Base-by-base conservation (phyloP, 2,329 filamentous ascomycete species). In the Colletotrichum melonis region DNA sequence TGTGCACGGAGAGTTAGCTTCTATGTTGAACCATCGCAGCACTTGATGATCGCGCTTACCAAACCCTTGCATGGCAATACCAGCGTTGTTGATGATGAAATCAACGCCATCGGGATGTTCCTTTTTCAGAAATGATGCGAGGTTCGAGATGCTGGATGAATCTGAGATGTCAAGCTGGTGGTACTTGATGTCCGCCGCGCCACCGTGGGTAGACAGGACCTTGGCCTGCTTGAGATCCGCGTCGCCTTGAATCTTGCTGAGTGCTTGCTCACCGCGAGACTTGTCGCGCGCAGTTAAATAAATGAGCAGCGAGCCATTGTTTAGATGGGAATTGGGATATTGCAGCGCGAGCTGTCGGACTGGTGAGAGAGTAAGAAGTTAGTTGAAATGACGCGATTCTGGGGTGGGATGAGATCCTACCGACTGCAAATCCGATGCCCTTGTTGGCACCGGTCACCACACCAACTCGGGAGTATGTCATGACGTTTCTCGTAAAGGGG, bases 401-500 rank as follows among this genome's bases (percentile, higher is more conserved):
- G 54, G 28, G 19, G 16, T 65, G 14, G 16, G 49, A 14, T 3
- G 22, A 57, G 12, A 30, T 16, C 67, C 35, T 59, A 77, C 75
- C 73, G 8, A 76, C 73, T 3, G 74, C 72, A 42, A 69, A 72
- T 38, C 76, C 75, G 56, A 79, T 76, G 63, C 77, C 87, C 77
- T 88, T 89, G 79, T 89, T 89, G 19, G 86, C 87, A 63, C 88
- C 88, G 1, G 88, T 89, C 0, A 89, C 88, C 72, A 86, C 84
- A 63, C 86, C 88, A n/a, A 89, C 78, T 73, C 85, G 74, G 5
- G 79, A 63, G 19, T 75, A 73, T 16, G 80, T 54, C 80, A 81
- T 82, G 4, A 14, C 32, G n/a, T 6, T n/a, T 54, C 19, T 1
- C 22, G 4, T 22, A 1, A 7, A 2, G 3, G 42, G 2, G 42